Evolutionary conservation across 2,329 filamentous ascomycete species (phyloP).

Genomic region (Cladosporium sp.): DNA sequence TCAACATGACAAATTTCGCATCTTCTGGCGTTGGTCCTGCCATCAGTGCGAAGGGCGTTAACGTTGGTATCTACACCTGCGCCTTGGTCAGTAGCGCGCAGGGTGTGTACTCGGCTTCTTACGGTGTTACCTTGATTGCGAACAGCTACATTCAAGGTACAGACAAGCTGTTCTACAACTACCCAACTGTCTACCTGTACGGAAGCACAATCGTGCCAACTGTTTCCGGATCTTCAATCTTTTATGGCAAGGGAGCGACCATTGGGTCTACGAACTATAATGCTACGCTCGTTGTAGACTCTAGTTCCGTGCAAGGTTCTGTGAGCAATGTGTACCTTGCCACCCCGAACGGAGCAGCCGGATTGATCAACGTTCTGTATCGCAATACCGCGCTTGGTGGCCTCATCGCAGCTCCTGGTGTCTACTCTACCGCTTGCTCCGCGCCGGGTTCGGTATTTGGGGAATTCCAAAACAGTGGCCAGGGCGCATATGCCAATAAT

Average conservation of each 20-base stretch:
- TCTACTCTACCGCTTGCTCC: slow-evolving; percentile 32
- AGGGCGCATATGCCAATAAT: slow-evolving; percentile 44
- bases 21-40: slow-evolving; percentile 24
- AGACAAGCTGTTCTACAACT: slow-evolving; percentile 46
- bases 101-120: slow-evolving; percentile 32
- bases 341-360: slow-evolving; percentile 43
- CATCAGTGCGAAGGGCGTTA: slow-evolving; percentile 40
- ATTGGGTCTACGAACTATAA: slow-evolving; percentile 18
- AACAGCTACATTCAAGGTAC: slow-evolving; percentile 49
- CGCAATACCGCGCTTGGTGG: slow-evolving; percentile 42
- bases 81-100: slow-evolving; percentile 44
- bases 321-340: slow-evolving; percentile 44
- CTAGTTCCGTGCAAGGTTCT: slow-evolving; percentile 13
- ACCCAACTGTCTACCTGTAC: slow-evolving; percentile 46
- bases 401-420: slow-evolving; percentile 42
- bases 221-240: slow-evolving; percentile 24
- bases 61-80: slow-evolving; percentile 48
- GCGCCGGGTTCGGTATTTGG: slow-evolving; percentile 37
- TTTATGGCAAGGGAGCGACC: slow-evolving; percentile 23
- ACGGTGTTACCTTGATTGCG: slow-evolving; percentile 40
- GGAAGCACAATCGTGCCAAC: slow-evolving; percentile 46
- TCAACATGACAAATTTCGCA: slow-evolving; percentile 42
- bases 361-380: slow-evolving; percentile 42
- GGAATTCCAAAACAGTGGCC: slow-evolving; percentile 46
- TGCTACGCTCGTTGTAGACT: slow-evolving; percentile 18